These are phyloP conservation scores for Handroanthus guayacan DNA, from an alignment of 257 asterid species.

Conservation along the genomic window DNA sequence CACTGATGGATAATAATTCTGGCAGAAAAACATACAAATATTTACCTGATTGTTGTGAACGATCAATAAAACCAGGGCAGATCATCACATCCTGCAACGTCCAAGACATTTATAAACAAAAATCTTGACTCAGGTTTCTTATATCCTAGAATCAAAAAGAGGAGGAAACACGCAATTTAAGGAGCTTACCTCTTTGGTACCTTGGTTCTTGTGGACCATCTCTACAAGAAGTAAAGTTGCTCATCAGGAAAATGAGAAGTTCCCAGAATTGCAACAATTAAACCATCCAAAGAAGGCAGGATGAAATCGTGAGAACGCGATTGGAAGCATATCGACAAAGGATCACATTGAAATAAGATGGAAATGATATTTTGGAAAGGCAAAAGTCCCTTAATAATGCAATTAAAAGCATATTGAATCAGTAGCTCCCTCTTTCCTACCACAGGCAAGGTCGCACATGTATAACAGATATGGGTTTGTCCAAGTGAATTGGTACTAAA, in stretches of 20 bases:
- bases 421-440: neutral
- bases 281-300: slow-evolving; percentile 18
- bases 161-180: slow-evolving; percentile 7
- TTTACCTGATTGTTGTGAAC: slow-evolving; percentile 73
- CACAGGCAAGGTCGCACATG: neutral
- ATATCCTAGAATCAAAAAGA: slow-evolving; percentile 18
- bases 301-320: neutral
- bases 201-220: slow-evolving; percentile 58
- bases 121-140: neutral
- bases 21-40: slow-evolving; percentile 4
- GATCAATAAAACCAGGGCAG: slow-evolving; percentile 65
- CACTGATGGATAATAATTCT: neutral
- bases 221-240: slow-evolving; percentile 59
- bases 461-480: neutral
- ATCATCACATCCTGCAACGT: slow-evolving; percentile 66
- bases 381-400: slow-evolving; percentile 1
- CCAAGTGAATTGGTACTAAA: neutral
- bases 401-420: slow-evolving; percentile 11
- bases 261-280: slow-evolving; percentile 15
- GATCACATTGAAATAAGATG: too few relatives aligned
- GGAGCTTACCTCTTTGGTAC: slow-evolving; percentile 58
- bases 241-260: slow-evolving; percentile 38
- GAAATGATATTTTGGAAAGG: neutral
- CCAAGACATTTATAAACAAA: slow-evolving; percentile 27
- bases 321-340: neutral